Percentiles rank a stretch among this genome's conserved stretches.
phyloP scores from a whole-genome alignment of 2,329 filamentous ascomycete genomes.

The Botryotinia globosa region DNA sequence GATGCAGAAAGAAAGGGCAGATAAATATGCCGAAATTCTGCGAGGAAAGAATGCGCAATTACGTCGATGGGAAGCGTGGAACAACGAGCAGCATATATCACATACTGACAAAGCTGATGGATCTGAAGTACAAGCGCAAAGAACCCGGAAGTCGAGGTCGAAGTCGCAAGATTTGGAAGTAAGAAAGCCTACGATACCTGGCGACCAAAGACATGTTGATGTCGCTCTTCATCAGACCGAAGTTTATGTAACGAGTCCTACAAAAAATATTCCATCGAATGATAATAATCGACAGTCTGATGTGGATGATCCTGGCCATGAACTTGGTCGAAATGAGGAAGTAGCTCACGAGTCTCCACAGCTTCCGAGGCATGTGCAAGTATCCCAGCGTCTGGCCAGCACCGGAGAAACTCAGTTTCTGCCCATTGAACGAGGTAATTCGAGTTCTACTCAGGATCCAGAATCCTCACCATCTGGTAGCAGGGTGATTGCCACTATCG shows the following conservation, averaged over 20 bases:
- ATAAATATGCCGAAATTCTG: constrained; percentile 2
- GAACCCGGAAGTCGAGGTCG: constrained; percentile 4
- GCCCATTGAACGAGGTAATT: constrained; percentile 25
- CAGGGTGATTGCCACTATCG: neutral
- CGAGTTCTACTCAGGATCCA: constrained; percentile 34
- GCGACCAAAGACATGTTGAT: neutral
- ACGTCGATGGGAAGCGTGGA: constrained; percentile 7
- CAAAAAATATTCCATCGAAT: neutral
- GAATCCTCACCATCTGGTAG: constrained; percentile 18
- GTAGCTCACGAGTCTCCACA: neutral
- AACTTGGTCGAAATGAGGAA: neutral
- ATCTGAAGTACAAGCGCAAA: neutral
- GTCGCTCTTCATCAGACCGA: neutral
- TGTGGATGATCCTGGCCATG: neutral
- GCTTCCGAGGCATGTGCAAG: neutral
- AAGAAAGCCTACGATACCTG: neutral
- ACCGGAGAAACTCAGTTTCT: constrained; percentile 23
- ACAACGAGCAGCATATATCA: neutral
- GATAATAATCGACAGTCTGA: neutral
- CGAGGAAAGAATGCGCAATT: constrained; percentile 1
- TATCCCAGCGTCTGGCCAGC: neutral
- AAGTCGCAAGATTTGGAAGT: constrained; percentile 3
- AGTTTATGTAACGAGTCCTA: neutral
- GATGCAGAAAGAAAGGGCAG: constrained; percentile 13
- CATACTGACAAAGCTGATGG: neutral